phyloP scores from a whole-genome alignment of 306 rosid genomes.

The Quercus variabilis region DNA sequence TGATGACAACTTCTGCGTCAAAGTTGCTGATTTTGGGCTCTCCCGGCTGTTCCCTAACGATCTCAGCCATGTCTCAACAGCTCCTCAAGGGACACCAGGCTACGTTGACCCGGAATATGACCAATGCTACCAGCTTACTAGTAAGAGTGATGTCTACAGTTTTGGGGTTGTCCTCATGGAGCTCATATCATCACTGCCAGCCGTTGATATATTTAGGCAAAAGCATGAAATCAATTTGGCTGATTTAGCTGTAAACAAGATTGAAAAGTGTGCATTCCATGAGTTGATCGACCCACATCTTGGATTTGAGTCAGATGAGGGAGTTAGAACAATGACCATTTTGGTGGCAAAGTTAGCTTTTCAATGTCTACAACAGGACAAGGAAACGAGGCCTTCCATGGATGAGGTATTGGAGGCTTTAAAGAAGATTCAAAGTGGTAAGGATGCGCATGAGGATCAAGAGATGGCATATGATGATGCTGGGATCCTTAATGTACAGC shows the following conservation, averaged over 20 bases:
- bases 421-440: slow-evolving; percentile 36
- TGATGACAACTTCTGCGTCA: slow-evolving; percentile 42
- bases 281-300: slow-evolving; percentile 58
- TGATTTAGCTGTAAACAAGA: too few relatives aligned
- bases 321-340: slow-evolving; percentile 39
- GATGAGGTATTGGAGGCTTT: slow-evolving; percentile 47
- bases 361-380: slow-evolving; percentile 61
- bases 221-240: too few relatives aligned
- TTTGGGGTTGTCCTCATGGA: too few relatives aligned
- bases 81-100: slow-evolving; percentile 83
- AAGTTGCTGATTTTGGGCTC: slow-evolving; percentile 84
- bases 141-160: too few relatives aligned
- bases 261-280: neutral
- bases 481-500: slow-evolving; percentile 11
- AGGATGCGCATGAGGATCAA: slow-evolving; percentile 11
- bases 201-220: too few relatives aligned
- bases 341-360: slow-evolving; percentile 68
- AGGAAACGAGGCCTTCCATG: slow-evolving; percentile 68
- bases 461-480: slow-evolving; percentile 6
- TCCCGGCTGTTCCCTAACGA: slow-evolving; percentile 56
- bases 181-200: too few relatives aligned
- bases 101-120: slow-evolving; percentile 6
- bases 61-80: slow-evolving; percentile 68
- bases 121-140: too few relatives aligned
- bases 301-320: slow-evolving; percentile 49